These are phyloP conservation scores for Malassezia nana DNA, from an alignment of 1,284 basidiomycete genomes.

Conservation along the genomic window DNA sequence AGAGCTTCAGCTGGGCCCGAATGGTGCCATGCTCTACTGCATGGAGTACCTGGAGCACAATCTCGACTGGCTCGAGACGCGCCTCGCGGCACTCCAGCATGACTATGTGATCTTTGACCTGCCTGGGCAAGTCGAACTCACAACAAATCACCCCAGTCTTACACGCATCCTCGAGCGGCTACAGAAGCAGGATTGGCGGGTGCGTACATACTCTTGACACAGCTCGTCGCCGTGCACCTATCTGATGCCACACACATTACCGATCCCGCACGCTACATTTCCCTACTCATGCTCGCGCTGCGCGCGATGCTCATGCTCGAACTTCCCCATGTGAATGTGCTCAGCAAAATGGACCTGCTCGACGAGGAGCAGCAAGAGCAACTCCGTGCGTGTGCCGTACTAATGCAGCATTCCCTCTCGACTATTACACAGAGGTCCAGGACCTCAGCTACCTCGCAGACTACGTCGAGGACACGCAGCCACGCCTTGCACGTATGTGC, in stretches of 20 bases:
- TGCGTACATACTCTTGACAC: constrained; percentile 11
- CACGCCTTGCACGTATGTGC: constrained; percentile 56
- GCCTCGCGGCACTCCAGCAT: constrained; percentile 52
- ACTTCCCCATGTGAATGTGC: constrained; percentile 90
- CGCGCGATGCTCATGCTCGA: constrained; percentile 97
- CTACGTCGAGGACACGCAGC: constrained; percentile 10
- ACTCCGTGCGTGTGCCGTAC: constrained; percentile 20
- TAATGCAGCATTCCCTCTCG: constrained; percentile 74
- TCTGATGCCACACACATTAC: constrained; percentile 96
- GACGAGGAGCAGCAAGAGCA: constrained; percentile 24
- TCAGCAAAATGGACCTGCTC: constrained; percentile 88
- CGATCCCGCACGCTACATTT: constrained; percentile 87
- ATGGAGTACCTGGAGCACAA: constrained; percentile 95
- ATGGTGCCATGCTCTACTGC: constrained; percentile 92
- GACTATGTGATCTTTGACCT: constrained; percentile 85
- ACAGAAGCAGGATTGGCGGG: constrained; percentile 55
- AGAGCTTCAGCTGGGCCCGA: constrained; percentile 77
- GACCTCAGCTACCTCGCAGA: constrained; percentile 81
- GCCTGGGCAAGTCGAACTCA: constrained; percentile 93
- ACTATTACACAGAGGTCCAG: constrained; percentile 96
- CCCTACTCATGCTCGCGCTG: constrained; percentile 78
- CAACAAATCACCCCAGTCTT: constrained; percentile 66
- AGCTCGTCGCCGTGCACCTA: constrained; percentile 88
- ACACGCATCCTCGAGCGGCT: constrained; percentile 64
- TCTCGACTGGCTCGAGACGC: constrained; percentile 73